phyloP scores from a whole-genome alignment of 768 basidiomycete genomes.

The Leccinellum rugosiceps region DNA sequence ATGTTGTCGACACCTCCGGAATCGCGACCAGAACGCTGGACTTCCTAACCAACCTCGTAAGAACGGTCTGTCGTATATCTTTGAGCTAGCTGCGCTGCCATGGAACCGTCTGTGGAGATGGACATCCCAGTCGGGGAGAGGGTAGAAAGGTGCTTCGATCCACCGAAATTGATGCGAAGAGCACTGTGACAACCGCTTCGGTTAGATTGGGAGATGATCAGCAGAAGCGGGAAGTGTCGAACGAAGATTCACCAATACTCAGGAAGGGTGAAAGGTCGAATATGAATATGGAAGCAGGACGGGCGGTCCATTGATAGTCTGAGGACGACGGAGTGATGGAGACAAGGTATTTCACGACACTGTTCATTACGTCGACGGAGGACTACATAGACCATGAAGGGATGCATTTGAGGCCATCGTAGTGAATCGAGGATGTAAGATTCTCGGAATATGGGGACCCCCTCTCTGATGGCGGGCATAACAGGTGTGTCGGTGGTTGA shows the following conservation, averaged over 20 bases:
- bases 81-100: too few species aligned
- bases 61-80: too few species aligned
- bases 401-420: conserved; percentile 51
- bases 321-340: conserved; percentile 37
- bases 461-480: too few species aligned
- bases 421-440: not conserved
- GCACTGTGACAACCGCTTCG: too few species aligned
- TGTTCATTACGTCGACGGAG: conserved; percentile 63
- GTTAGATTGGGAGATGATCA: conserved; percentile 25
- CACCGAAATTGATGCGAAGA: too few species aligned
- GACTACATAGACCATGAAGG: conserved; percentile 67
- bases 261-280: conserved; percentile 65
- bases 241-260: conserved; percentile 47
- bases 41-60: too few species aligned
- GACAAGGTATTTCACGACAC: conserved; percentile 29
- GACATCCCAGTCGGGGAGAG: too few species aligned
- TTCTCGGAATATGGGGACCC: not conserved
- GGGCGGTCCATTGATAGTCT: conserved; percentile 55
- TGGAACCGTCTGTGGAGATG: too few species aligned
- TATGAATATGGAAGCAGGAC: conserved; percentile 59
- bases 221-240: conserved; percentile 52
- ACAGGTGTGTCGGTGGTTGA: too few species aligned
- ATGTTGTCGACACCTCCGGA: too few species aligned
- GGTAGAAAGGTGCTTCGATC: too few species aligned
- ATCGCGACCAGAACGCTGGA: too few species aligned